Conservation (phyloP, 306 rosid species). For the Potentilla sterilis region DNA sequence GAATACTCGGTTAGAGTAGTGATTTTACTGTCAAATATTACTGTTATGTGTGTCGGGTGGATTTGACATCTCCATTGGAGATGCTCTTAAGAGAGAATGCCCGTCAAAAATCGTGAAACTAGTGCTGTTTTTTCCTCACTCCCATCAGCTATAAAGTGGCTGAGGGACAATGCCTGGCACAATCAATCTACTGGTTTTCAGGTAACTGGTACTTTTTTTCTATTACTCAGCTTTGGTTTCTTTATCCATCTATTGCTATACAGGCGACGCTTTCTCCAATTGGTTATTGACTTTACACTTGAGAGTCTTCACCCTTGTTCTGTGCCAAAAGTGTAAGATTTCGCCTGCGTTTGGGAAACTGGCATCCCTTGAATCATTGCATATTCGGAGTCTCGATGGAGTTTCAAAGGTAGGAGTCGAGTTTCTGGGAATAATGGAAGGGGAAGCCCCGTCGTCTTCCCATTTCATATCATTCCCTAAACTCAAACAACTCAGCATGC, state of each 20-base stretch:
- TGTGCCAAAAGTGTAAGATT: not conserved
- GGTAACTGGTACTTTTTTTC: constrained; percentile 43
- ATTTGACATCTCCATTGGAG: no score
- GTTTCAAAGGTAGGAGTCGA: constrained; percentile 4
- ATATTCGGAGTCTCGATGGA: rapidly evolving
- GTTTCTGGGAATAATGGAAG: not conserved
- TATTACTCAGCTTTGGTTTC: not conserved
- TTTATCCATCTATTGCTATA: rapidly evolving
- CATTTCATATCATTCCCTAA: not conserved
- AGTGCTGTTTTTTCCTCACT: constrained; percentile 85
- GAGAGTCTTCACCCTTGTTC: rapidly evolving
- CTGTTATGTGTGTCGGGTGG: no score
- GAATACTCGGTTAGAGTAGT: no score
- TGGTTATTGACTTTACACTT: constrained; percentile 3
- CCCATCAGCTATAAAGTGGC: constrained; percentile 79
- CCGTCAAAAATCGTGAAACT: constrained; percentile 50
- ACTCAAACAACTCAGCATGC: not conserved
- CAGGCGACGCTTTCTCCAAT: not conserved
- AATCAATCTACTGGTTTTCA: constrained; percentile 66
- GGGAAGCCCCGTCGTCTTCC: not conserved
- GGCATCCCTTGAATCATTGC: not conserved
- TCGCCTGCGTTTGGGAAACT: constrained; percentile 17
- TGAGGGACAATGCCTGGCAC: constrained; percentile 58
- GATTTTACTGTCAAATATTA: no score
- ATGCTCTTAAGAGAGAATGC: constrained; percentile 53